A percentile compares a stretch with the other conserved stretches of the same genome.
Conservation (phyloP, 768 basidiomycete genomes). For the Tulasnella sp. region DNA sequence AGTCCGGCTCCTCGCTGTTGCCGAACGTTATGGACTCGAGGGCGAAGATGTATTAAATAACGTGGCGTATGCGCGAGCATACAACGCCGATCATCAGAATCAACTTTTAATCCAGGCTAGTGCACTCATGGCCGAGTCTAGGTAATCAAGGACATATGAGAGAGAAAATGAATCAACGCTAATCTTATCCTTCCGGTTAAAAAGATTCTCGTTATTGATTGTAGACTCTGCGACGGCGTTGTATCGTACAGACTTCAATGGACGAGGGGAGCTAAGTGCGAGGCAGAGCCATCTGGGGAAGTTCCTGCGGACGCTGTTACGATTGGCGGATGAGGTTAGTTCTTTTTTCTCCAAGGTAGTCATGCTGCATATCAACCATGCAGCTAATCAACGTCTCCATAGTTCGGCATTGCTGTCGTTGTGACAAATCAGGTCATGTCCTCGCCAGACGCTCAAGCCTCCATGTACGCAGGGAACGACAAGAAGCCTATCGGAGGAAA, state of each 20-base stretch:
- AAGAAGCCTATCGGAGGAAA: conserved; percentile 99
- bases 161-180: not conserved
- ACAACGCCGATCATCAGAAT: conserved; percentile 96
- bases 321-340: conserved; percentile 89
- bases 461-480: conserved; percentile 78
- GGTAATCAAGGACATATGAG: conserved; percentile 36
- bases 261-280: conserved; percentile 88
- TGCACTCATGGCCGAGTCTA: conserved; percentile 98
- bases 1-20: conserved; percentile 84
- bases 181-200: not conserved
- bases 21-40: conserved; percentile 91
- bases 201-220: conserved; percentile 88
- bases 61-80: conserved; percentile 94
- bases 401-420: conserved; percentile 98
- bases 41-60: conserved; percentile 98
- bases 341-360: not conserved
- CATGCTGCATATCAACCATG: not conserved
- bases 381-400: conserved; percentile 1
- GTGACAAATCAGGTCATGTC: conserved; percentile 99
- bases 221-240: conserved; percentile 94
- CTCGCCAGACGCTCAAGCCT: conserved; percentile 88
- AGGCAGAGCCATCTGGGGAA: conserved; percentile 93
- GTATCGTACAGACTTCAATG: conserved; percentile 91
- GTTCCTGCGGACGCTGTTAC: conserved; percentile 83
- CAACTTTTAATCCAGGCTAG: conserved; percentile 82